These are phyloP conservation scores for Debaryomyces tyrocola DNA, from an alignment of 805 yeast genomes.

Conservation along the genomic window DNA sequence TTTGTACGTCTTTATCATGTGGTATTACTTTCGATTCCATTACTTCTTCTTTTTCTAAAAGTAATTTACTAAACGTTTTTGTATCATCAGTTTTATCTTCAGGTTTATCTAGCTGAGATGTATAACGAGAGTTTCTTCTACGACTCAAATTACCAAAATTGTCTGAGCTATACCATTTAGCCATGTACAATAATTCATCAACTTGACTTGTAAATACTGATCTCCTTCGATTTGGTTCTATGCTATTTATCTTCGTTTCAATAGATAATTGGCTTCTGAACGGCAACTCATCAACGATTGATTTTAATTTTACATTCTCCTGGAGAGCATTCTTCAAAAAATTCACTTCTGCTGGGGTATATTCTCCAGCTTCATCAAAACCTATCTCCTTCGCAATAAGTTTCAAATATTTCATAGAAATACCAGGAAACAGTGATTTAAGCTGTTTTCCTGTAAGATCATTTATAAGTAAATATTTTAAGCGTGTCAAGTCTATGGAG, in stretches of 20 bases:
- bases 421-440: slow-evolving; percentile 12
- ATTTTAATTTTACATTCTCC: slow-evolving; percentile 7
- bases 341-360: slow-evolving; percentile 26
- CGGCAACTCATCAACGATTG: slow-evolving; percentile 19
- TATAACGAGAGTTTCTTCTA: neutral
- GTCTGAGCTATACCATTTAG: slow-evolving; percentile 28
- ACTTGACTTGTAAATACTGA: slow-evolving; percentile 24
- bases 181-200: slow-evolving; percentile 39
- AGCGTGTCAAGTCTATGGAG: slow-evolving; percentile 2
- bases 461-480: slow-evolving; percentile 10
- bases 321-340: slow-evolving; percentile 15
- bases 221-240: slow-evolving; percentile 19
- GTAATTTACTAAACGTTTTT: too few relatives aligned
- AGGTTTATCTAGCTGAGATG: neutral
- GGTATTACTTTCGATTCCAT: slow-evolving; percentile 5
- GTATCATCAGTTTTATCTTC: neutral
- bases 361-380: slow-evolving; percentile 7
- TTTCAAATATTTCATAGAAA: slow-evolving; percentile 4
- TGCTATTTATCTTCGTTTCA: slow-evolving; percentile 19
- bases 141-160: neutral
- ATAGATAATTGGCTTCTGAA: slow-evolving; percentile 23
- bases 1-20: neutral
- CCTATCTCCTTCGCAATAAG: neutral
- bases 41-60: neutral
- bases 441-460: slow-evolving; percentile 19